phyloP scores from a whole-genome alignment of 192 early-diverging fungal genomes.

The Rhizoclosmatium globosum region DNA sequence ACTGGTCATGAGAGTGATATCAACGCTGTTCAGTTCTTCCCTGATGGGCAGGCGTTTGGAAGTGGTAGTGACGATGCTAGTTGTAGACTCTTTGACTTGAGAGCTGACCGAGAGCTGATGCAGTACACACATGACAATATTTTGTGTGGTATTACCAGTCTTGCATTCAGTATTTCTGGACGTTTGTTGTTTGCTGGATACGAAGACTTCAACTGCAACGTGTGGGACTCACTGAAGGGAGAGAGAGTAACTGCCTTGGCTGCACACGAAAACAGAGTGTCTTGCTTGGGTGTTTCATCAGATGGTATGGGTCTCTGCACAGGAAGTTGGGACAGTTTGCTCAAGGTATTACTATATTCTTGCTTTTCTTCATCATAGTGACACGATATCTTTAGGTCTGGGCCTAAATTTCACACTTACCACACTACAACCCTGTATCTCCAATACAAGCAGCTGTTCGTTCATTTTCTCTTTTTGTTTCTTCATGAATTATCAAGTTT shows the following conservation, averaged over 20 bases:
- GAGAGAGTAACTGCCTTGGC: constrained; percentile 92
- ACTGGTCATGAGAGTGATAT: constrained; percentile 98
- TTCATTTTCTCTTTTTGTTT: neutral
- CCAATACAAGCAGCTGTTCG: no score
- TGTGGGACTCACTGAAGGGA: constrained; percentile 99
- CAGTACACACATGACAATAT: constrained; percentile 99
- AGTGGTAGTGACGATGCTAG: constrained; percentile 99
- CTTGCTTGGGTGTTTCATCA: constrained; percentile 93
- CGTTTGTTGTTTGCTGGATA: constrained; percentile 96
- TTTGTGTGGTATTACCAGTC: constrained; percentile 97
- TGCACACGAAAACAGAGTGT: constrained; percentile 96
- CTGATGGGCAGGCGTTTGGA: constrained; percentile 97
- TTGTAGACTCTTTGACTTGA: constrained; percentile 96
- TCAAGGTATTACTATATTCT: constrained; percentile 74
- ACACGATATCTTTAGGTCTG: constrained; percentile 19
- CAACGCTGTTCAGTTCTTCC: constrained; percentile 99
- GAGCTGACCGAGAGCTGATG: constrained; percentile 98
- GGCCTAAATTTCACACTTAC: constrained; percentile 12
- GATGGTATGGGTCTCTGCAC: constrained; percentile 99
- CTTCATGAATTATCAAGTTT: neutral
- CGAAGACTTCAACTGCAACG: constrained; percentile 99
- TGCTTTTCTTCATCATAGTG: neutral
- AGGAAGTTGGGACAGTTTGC: constrained; percentile 96
- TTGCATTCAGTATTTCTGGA: constrained; percentile 96
- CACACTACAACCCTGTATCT: no score